These are phyloP conservation scores for Oleoguttula mirabilis DNA, from an alignment of 495 filamentous ascomycete genomes.

Conservation along the genomic window DNA sequence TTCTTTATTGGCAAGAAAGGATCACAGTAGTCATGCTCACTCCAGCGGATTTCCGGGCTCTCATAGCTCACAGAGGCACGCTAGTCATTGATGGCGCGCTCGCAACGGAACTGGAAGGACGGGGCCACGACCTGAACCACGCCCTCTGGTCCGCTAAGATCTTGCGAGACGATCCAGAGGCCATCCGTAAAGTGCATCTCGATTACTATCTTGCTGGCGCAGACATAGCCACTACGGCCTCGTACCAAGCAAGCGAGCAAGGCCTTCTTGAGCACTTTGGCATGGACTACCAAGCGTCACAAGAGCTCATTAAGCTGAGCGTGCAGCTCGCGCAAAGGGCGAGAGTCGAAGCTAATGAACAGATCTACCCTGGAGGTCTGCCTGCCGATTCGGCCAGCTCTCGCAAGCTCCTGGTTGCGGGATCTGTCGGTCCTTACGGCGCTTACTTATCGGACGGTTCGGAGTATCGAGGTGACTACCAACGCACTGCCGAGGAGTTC, in stretches of 20 bases:
- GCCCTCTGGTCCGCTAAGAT: conserved; percentile 26
- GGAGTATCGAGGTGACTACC: conserved; percentile 28
- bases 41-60: too few relatives aligned
- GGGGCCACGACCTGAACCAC: conserved; percentile 21
- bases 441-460: conserved; percentile 27
- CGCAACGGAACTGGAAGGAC: conserved; percentile 26
- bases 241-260: conserved; percentile 26
- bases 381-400: too few relatives aligned
- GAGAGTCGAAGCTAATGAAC: conserved; percentile 9
- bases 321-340: conserved; percentile 24
- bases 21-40: too few relatives aligned
- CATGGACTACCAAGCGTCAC: conserved; percentile 12
- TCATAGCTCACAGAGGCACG: too few relatives aligned
- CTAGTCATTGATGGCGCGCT: conserved; percentile 28
- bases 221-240: conserved; percentile 27
- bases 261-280: conserved; percentile 22
- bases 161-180: conserved; percentile 18
- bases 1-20: too few relatives aligned
- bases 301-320: conserved; percentile 22
- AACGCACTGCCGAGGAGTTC: conserved; percentile 6
- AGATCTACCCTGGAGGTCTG: background rate
- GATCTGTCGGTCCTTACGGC: conserved; percentile 28
- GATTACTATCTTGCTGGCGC: conserved; percentile 27
- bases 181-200: conserved; percentile 23
- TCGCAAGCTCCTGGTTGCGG: conserved; percentile 23